Conservation (phyloP, 1,284 basidiomycete species). For the Bothia castanella region DNA sequence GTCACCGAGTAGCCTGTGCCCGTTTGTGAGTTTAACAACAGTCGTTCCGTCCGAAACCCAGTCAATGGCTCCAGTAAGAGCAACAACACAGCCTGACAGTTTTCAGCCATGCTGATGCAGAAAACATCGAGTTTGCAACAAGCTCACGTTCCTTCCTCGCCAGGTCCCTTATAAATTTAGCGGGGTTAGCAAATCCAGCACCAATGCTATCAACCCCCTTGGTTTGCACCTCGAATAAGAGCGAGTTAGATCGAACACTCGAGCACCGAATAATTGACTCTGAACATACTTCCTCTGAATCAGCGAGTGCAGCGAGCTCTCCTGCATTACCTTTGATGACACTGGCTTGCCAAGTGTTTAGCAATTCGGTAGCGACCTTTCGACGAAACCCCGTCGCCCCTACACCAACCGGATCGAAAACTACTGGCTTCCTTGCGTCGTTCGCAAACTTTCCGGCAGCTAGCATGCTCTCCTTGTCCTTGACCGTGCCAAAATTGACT, state of each 20-base stretch:
- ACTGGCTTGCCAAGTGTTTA: conserved; percentile 84
- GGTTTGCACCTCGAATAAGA: conserved; percentile 50
- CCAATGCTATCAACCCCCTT: conserved; percentile 89
- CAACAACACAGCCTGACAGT: conserved; percentile 69
- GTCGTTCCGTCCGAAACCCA: conserved; percentile 82
- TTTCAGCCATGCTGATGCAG: background rate
- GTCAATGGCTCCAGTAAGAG: conserved; percentile 80
- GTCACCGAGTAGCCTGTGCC: conserved; percentile 67
- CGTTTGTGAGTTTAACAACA: conserved; percentile 72
- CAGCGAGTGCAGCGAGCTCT: conserved; percentile 78
- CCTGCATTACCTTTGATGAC: conserved; percentile 96
- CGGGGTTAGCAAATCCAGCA: conserved; percentile 72
- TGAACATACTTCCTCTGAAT: conserved; percentile 62
- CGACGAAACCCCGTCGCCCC: conserved; percentile 80
- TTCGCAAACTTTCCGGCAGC: conserved; percentile 74
- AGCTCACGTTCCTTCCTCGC: conserved; percentile 73
- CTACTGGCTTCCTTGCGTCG: conserved; percentile 68
- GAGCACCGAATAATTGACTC: background rate
- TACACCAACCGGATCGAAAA: conserved; percentile 94
- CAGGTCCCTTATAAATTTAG: conserved; percentile 62
- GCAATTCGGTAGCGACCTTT: conserved; percentile 60
- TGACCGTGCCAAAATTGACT: conserved; percentile 89
- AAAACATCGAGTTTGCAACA: background rate
- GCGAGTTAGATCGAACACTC: background rate
- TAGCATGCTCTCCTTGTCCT: conserved; percentile 72